Conservation (phyloP, 805 yeast genomes). For the Kuraishia piskuri region DNA sequence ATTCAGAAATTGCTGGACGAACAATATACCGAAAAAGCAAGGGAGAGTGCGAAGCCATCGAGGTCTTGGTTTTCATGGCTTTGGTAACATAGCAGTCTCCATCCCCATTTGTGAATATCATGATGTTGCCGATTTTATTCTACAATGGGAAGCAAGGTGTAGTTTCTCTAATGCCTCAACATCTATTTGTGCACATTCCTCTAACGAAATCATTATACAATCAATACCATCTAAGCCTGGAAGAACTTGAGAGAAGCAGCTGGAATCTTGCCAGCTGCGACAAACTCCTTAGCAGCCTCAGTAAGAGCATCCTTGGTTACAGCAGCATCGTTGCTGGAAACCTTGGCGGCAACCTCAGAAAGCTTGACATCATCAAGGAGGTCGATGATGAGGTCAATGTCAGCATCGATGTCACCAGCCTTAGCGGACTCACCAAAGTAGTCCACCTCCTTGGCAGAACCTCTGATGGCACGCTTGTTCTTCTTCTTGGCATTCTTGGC, state of each 20-base stretch:
- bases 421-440: slow-evolving; percentile 77
- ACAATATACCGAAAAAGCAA: slow-evolving; percentile 7
- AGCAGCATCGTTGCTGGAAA: slow-evolving; percentile 46
- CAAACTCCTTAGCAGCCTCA: slow-evolving; percentile 45
- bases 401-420: slow-evolving; percentile 64
- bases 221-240: not conserved
- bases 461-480: slow-evolving; percentile 51
- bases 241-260: slow-evolving; percentile 49
- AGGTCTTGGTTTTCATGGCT: slow-evolving; percentile 3
- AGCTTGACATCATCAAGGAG: slow-evolving; percentile 73
- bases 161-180: not conserved
- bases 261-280: slow-evolving; percentile 46
- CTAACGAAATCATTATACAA: not conserved
- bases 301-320: slow-evolving; percentile 51
- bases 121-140: not conserved
- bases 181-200: not conserved
- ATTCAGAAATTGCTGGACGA: slow-evolving; percentile 19
- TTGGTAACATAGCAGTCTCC: not conserved
- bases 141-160: not conserved
- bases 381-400: slow-evolving; percentile 72
- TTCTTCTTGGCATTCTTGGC: slow-evolving; percentile 98
- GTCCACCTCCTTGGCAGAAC: slow-evolving; percentile 70
- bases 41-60: not conserved
- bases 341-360: slow-evolving; percentile 62
- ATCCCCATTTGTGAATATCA: not conserved